Evolutionary conservation across 371 early-diverging fungal species (phyloP).

Genomic region (Mucor lusitanicus): DNA sequence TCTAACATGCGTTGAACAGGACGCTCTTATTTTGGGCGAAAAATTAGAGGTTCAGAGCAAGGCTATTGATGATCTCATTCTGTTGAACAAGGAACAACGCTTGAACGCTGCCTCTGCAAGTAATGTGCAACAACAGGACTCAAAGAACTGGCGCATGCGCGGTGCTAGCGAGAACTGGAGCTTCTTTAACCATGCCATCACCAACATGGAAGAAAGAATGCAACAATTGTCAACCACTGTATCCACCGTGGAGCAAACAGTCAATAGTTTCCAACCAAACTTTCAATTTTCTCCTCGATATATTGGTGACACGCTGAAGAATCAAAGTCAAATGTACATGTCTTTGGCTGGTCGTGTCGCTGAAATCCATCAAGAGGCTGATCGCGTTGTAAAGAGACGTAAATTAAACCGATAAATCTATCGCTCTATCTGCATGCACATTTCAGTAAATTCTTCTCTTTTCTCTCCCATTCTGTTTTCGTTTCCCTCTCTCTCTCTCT

Average conservation of each 20-base stretch:
- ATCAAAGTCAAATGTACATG: conserved; percentile 12
- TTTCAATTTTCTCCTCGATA: not conserved
- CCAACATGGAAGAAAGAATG: conserved; percentile 9
- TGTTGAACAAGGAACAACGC: conserved; percentile 13
- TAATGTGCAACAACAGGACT: conserved; percentile 12
- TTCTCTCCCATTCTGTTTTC: too few species aligned
- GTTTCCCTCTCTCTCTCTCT: too few species aligned
- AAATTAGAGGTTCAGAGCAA: conserved; percentile 12
- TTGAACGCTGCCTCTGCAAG: conserved; percentile 13
- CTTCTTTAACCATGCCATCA: conserved; percentile 7
- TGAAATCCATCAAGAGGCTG: conserved; percentile 20
- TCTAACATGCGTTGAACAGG: conserved; percentile 8
- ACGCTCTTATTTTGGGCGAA: conserved; percentile 17
- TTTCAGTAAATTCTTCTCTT: too few species aligned
- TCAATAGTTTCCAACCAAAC: conserved; percentile 5
- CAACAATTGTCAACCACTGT: conserved; percentile 1
- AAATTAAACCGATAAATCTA: conserved; percentile 4
- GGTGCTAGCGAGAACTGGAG: conserved; percentile 24
- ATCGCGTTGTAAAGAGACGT: conserved; percentile 16
- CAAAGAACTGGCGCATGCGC: conserved; percentile 16
- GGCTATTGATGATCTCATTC: conserved; percentile 12
- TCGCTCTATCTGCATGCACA: not conserved
- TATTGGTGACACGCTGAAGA: not conserved
- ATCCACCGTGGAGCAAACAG: conserved; percentile 15
- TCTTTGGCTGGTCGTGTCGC: conserved; percentile 24